A percentile compares a stretch with the other conserved stretches of the same genome.
phyloP scores from a whole-genome alignment of 495 filamentous ascomycete genomes.

The Aspergillus taichungensis region DNA sequence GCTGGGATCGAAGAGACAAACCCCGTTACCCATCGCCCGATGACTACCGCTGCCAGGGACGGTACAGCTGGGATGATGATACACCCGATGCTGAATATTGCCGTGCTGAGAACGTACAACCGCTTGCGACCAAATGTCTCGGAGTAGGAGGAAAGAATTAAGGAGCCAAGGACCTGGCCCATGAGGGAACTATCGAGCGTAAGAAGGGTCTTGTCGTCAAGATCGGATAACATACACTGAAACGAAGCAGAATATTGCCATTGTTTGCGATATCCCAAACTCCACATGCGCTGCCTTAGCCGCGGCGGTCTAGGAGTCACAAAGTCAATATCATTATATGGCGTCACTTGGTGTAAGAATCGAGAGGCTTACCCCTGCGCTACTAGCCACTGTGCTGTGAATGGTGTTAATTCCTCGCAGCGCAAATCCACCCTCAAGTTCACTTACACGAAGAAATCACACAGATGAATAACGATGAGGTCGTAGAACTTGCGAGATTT shows the following conservation, averaged over 20 bases:
- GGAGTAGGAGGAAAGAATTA: conserved; percentile 42
- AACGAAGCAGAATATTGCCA: conserved; percentile 25
- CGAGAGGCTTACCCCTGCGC: conserved; percentile 21
- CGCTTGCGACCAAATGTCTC: conserved; percentile 40
- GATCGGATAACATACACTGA: conserved; percentile 14
- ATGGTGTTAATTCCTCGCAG: neutral
- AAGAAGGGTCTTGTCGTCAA: neutral
- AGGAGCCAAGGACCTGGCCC: conserved; percentile 37
- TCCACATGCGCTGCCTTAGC: conserved; percentile 21
- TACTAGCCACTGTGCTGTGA: conserved; percentile 26
- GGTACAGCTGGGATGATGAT: conserved; percentile 28
- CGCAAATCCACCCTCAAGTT: neutral
- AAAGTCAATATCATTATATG: neutral
- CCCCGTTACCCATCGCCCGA: conserved; percentile 36
- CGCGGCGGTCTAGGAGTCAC: conserved; percentile 14
- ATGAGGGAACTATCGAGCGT: conserved; percentile 28
- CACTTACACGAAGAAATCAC: conserved; percentile 32
- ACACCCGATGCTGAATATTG: conserved; percentile 30
- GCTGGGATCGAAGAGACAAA: conserved; percentile 38
- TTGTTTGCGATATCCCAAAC: conserved; percentile 14
- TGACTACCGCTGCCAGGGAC: conserved; percentile 19
- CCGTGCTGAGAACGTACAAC: conserved; percentile 34
- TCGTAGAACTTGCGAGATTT: conserved; percentile 23
- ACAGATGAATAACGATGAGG: conserved; percentile 17
- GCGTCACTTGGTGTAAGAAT: neutral